Base-by-base conservation (phyloP, 2,329 filamentous ascomycete genomes). In the Aspergillus puulaauensis region DNA sequence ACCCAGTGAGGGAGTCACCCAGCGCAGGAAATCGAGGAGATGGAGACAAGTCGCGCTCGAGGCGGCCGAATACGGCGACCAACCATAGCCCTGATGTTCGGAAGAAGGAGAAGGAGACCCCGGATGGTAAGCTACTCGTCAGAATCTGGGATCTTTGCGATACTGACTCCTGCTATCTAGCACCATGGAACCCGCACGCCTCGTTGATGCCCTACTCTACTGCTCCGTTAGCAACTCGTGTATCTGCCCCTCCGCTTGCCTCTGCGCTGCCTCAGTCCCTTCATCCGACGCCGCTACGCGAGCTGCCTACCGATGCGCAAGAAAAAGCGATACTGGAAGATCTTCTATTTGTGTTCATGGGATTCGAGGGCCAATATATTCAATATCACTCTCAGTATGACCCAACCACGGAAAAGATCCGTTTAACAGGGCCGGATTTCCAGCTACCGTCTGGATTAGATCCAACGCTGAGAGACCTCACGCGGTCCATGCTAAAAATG, bases 281-380 rank as follows among this genome's bases (percentile, higher is more conserved):
- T 49, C 87, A 90, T 44, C 89, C 90, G 1, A 79, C 79, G 49
- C 81, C 88, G 6, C 80, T 98, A 15, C 80, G 83, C 56, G 86
- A 90, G 57, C 77, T 98, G 58, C 86, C 87, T 0, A 78, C 96
- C 27, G 89, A 96, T 63, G 84, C 85, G 2, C 95, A 99, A 73
- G 95, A 99, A 76, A 85, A 87, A 23, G 90, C 86, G 8, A 89
- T 99, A 47, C 81, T 98, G 44, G 93, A 97, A 66, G 95, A 99
- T 67, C 77, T 99, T 15, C 77, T 98, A 37, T 97, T 93, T 70
- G 92, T 96, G 5, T 96, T 98, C 67, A 97, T 99, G 93, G 95
- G 95, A 23, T 96, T 92, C 63, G 95, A 99, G 75, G 95, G 95
- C n/a, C 92, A 96, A 73, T 98, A 98, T 71, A 90, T 99, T 61